Base-by-base conservation (phyloP, 768 basidiomycete species). In the Crepidotus variabilis region DNA sequence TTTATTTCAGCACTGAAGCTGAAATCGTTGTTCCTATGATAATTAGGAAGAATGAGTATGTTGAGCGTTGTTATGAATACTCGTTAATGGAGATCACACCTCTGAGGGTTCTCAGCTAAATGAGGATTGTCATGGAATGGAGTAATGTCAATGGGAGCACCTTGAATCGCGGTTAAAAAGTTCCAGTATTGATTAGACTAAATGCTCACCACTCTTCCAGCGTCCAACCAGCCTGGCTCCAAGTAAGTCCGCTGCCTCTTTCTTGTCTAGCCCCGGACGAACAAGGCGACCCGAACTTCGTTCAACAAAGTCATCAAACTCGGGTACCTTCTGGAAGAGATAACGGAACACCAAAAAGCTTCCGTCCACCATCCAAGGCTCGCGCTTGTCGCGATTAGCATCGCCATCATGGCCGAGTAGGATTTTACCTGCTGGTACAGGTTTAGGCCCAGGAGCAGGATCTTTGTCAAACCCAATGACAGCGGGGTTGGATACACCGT, bases 141-240 rank as follows among this genome's bases (percentile, higher is more conserved):
- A 1, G 72, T 60, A 5, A 75, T 57, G 48, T 78, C 78, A 52
- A 82, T 68, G 2, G 81, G 81, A 10, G 80, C 74, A 58, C 76
- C 76, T 76, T 20, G 21, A 14, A 6, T 16, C 13, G 24, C 33
- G 32, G 46, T 50, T 33, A n/a, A 64, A 11, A 32, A 34, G 34
- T 23, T 33, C 16, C 23, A 11, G 10, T 20, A 11, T 16, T 8
- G 13, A 16, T n/a, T 21, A 11, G 56, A 39, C 24, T 18, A 23
- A 20, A 51, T 28, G 28, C 73, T 43, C 62, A 77, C 79, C 78
- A 49, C 78, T 80, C 74, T 79, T 81, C 81, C 80, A 83, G 20
- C 82, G 70, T 11, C 82, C 82, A 22, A 82, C 70, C 57, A 83
- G 68, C 51, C 81, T 72, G 16, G 81, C 81, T 36, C 80, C 81